Percentiles rank a stretch among this genome's conserved stretches.
These are phyloP conservation scores for Gnetum montanum DNA, from an alignment of 75 land plant species.

Conservation along the genomic window DNA sequence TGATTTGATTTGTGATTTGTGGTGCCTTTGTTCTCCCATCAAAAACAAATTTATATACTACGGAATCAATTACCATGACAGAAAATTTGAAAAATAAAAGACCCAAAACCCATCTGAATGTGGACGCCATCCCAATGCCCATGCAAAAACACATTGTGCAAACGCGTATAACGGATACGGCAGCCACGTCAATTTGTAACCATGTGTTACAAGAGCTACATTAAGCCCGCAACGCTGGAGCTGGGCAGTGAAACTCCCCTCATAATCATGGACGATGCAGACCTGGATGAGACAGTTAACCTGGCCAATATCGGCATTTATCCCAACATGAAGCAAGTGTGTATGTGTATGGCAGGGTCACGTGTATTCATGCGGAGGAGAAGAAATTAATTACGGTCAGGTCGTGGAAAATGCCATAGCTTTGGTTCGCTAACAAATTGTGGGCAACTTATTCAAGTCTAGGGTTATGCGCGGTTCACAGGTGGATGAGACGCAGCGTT, in stretches of 20 bases:
- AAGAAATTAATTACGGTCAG: conserved; percentile 18
- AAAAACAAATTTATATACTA: too few relatives aligned
- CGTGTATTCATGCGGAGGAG: conserved; percentile 21
- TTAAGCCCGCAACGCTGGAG: conserved; percentile 85
- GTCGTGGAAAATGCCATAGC: conserved; percentile 16
- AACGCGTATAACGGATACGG: too few relatives aligned
- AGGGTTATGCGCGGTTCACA: conserved; percentile 68
- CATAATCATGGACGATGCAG: conserved; percentile 74
- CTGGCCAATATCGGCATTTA: conserved; percentile 75
- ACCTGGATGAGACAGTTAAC: conserved; percentile 77
- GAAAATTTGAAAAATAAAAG: too few relatives aligned
- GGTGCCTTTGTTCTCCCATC: too few relatives aligned
- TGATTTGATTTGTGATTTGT: too few relatives aligned
- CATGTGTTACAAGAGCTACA: conserved; percentile 82
- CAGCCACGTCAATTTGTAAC: too few relatives aligned
- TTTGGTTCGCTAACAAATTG: conserved; percentile 5
- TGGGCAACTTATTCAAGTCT: conserved; percentile 19
- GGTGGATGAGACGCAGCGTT: too few relatives aligned
- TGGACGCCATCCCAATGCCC: too few relatives aligned
- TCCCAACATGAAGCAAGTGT: conserved; percentile 69
- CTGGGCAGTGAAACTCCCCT: conserved; percentile 97
- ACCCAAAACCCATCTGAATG: too few relatives aligned
- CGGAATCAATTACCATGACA: too few relatives aligned
- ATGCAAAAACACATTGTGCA: too few relatives aligned
- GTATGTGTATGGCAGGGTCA: conserved; percentile 23